These are phyloP conservation scores for Salix exigua DNA, from an alignment of 345 rosid species.

Conservation along the genomic window DNA sequence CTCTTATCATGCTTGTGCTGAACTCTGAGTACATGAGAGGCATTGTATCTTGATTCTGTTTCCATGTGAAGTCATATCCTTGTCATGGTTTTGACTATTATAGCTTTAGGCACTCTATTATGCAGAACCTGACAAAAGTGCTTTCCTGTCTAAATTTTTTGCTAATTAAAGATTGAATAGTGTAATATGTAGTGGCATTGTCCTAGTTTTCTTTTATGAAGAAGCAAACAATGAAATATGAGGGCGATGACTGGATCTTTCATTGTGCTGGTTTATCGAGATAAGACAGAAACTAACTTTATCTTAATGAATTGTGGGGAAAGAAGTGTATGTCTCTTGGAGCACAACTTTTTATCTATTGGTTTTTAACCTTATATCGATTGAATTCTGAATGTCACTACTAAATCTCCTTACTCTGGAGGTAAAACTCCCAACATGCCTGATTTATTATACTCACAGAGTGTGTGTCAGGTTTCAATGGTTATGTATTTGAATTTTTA, in stretches of 20 bases:
- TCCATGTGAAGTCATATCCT: not conserved
- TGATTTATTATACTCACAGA: not conserved
- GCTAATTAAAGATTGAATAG: not conserved
- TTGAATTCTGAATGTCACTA: not conserved
- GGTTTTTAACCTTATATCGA: not conserved
- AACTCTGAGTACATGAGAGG: not conserved
- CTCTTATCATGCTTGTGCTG: not conserved
- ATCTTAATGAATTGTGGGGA: not conserved
- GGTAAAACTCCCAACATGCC: not conserved
- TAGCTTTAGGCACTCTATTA: not conserved
- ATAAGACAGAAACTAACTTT: not conserved
- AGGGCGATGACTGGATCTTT: not conserved
- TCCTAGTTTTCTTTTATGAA: not conserved
- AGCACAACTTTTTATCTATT: not conserved
- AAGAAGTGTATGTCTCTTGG: not conserved
- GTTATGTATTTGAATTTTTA: not conserved
- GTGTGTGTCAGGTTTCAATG: not conserved
- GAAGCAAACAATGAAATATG: not conserved
- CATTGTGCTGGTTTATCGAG: not conserved
- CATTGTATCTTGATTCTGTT: not conserved
- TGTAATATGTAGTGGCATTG: not conserved
- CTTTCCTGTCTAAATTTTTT: not conserved
- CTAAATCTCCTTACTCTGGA: not conserved
- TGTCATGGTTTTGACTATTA: not conserved
- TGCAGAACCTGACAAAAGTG: not conserved